Evolutionary conservation across 768 basidiomycete species (phyloP).

Genomic region (Leccinum barrowsii): DNA sequence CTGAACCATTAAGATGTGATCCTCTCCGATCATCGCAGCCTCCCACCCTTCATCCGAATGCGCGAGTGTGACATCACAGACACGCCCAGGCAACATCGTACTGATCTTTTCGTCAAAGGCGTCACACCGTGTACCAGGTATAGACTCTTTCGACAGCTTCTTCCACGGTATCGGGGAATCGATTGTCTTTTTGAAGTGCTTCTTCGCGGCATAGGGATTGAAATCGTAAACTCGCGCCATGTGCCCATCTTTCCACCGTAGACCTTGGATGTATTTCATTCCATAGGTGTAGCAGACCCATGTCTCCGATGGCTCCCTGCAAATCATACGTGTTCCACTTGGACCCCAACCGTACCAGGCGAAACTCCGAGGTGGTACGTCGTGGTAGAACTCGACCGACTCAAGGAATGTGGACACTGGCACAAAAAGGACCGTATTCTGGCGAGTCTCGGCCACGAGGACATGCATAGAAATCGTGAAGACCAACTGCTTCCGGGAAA

Average conservation of each 20-base stretch:
- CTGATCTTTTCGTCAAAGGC: conserved; percentile 23
- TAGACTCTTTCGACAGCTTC: conserved; percentile 14
- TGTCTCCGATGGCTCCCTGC: conserved; percentile 23
- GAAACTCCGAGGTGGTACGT: conserved; percentile 8
- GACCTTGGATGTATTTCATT: conserved; percentile 28
- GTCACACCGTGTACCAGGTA: conserved; percentile 6
- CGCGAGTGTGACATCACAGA: conserved; percentile 13
- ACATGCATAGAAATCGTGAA: conserved; percentile 30
- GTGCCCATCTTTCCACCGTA: conserved; percentile 20
- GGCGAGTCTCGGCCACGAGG: conserved; percentile 1
- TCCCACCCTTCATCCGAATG: conserved; percentile 22
- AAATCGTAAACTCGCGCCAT: conserved; percentile 33
- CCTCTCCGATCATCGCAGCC: conserved; percentile 35
- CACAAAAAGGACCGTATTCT: conserved; percentile 26
- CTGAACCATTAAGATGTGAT: conserved; percentile 33
- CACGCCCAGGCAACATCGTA: conserved; percentile 31
- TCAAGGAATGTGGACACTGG: conserved; percentile 30
- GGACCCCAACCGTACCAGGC: conserved; percentile 35
- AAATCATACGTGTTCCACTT: conserved; percentile 26
- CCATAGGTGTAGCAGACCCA: conserved; percentile 39
- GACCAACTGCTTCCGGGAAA: conserved; percentile 28
- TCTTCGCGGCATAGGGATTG: conserved; percentile 24
- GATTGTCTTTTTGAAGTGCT: conserved; percentile 8
- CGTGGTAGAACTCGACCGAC: conserved; percentile 17
- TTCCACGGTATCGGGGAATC: conserved; percentile 12